Evolutionary conservation across 2,329 filamentous ascomycete species (phyloP), one percentile per base, ranked within the genome.

Genomic region (Passalora sequoiae): DNA sequence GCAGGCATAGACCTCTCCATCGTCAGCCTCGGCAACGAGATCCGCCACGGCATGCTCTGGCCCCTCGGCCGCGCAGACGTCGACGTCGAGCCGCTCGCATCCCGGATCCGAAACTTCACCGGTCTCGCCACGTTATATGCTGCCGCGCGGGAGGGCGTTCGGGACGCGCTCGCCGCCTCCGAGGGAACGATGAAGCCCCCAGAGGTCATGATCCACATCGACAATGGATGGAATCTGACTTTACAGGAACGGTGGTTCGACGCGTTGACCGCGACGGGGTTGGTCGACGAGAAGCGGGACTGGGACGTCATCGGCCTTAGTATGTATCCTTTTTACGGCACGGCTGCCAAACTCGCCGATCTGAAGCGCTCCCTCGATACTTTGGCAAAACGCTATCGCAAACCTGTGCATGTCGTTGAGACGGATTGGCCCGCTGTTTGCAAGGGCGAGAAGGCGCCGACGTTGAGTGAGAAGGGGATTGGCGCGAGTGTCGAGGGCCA

Each of bases 21-120:
- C 36, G 69, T 73, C 6, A 68, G 54, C 13, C 55, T 68, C 6
- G 65, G 66, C 36, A 67, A 68, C 45, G 66, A 68, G 51, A 61
- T 68, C 46, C 50, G 62, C 10, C 48, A 65, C 44, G 65, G 65
- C 7, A 64, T 66, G 58, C 51, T 68, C 10, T 68, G 64, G 63
- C 65, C 65, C 3, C 44, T 57, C 4, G 65, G 64, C 20, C 41
- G 58, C 19, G 62, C 59, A 22, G 52, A 60, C 36, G 61, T 69
- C 8, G 61, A 67, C 43, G 51, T 64, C 20, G 46, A 65, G 40
- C 64, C 64, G 2, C 56, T 50, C 36, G 42, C 50, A 7, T 56
- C 58, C 3, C 57, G 59, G 3, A 56, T 66, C 2, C 40, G 53
- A 3, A 64, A 63, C 41, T 67, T 66, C 49, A 61, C 54, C 8